Conservation (phyloP, 106 monocot species). For the Acorus calamus region DNA sequence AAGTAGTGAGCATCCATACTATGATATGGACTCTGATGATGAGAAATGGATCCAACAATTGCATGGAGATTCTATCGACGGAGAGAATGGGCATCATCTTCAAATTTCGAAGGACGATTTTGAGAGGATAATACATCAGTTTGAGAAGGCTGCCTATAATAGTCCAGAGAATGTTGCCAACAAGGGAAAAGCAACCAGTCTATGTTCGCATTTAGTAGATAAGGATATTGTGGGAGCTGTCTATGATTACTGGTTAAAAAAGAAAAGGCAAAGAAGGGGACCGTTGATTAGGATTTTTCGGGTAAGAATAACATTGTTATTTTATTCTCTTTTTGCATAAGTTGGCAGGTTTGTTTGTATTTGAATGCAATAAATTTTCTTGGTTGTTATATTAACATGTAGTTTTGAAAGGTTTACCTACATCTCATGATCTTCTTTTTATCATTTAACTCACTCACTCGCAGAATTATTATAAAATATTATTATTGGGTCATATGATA, state of each 20-base stretch:
- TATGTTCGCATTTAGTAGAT: conserved; percentile 27
- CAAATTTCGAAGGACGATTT: conserved; percentile 38
- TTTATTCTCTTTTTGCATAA: not conserved
- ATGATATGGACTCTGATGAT: conserved; percentile 90
- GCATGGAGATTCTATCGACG: conserved; percentile 16
- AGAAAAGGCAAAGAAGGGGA: conserved; percentile 37
- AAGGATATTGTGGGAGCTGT: conserved; percentile 37
- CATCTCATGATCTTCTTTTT: too few relatives aligned
- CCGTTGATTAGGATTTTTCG: conserved; percentile 62
- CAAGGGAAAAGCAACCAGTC: conserved; percentile 22
- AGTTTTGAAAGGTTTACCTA: too few relatives aligned
- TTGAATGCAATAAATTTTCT: not conserved
- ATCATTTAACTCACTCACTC: too few relatives aligned
- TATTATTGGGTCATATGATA: too few relatives aligned
- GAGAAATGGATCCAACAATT: conserved; percentile 57
- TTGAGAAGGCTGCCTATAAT: conserved; percentile 67
- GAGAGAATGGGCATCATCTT: not conserved
- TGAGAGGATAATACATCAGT: conserved; percentile 65
- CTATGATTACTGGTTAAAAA: conserved; percentile 76
- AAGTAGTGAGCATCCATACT: conserved; percentile 28
- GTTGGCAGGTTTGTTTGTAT: conserved; percentile 1
- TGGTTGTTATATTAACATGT: too few relatives aligned
- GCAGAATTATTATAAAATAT: too few relatives aligned
- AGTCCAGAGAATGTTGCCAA: conserved; percentile 23
- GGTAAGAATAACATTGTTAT: conserved; percentile 28